Evolutionary conservation across 1,284 basidiomycete species (phyloP), one percentile per base, ranked within the genome.

Genomic region (Hemileia vastatrix): DNA sequence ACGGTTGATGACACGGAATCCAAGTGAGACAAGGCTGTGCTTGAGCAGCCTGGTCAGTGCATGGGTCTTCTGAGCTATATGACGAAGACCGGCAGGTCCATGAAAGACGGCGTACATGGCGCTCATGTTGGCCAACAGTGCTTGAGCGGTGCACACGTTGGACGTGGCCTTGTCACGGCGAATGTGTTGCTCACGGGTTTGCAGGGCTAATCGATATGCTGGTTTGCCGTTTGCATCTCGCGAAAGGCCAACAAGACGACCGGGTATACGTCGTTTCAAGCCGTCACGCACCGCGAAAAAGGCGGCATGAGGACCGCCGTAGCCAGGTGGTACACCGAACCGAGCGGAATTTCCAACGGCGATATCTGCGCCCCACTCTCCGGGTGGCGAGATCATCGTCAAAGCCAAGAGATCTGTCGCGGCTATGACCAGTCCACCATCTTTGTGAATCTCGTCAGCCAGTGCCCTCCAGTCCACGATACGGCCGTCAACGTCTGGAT

Each of bases 331-430:
- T 3, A 77, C 78, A 64, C 93, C 94, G 72, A 98, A 97, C 45
- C 94, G 85, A 49, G 88, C 93, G 33, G 91, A 89, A 76, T 94
- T 96, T 49, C 94, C 94, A 58, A 93, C 80, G 3, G 91, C 92
- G 67, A 97, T 86, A 77, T 97, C 94, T 36, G 92, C 93, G 54
- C 93, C 94, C 90, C 94, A 97, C 80, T 97, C 94, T 63, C 93
- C 94, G 9, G 94, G 94, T 24, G 94, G 90, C 74, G 88, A 90
- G 70, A 97, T 81, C 82, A 92, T 83, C 6, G 93, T 91, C 72
- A 97, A 80, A 1, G 94, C 90, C 32, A 98, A 81, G 54, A 98
- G 82, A 77, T 98, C 94, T 11, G 90, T 90, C 11, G 91, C 90
- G 67, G 86, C 89, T 19, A 88, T 82, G 57, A 94, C 83, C 66